A percentile compares a stretch with the other conserved stretches of the same genome.
Conservation (phyloP, 2,329 filamentous ascomycete species). For the Penicillium sp. region DNA sequence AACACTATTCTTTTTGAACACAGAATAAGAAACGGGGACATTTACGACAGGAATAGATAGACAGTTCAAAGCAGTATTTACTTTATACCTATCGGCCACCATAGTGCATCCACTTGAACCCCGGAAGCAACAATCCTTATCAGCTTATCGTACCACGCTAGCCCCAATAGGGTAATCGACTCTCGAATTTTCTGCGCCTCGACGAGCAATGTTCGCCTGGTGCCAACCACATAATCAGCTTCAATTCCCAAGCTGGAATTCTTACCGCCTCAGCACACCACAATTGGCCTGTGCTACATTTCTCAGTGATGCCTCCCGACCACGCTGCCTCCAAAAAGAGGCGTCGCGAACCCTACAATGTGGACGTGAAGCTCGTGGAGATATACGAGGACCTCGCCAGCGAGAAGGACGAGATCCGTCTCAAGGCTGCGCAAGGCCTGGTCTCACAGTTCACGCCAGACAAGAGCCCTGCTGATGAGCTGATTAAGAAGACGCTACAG, state of each 20-base stretch:
- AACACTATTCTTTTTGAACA: no score
- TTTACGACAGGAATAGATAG: no score
- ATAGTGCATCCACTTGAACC: no score
- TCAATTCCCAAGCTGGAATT: slow-evolving; percentile 8
- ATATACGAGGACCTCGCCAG: slow-evolving; percentile 51
- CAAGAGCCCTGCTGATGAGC: slow-evolving; percentile 40
- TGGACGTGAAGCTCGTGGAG: slow-evolving; percentile 48
- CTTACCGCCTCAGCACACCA: slow-evolving; percentile 1
- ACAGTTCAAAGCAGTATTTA: no score
- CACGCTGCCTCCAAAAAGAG: slow-evolving; percentile 36
- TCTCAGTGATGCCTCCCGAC: slow-evolving; percentile 30
- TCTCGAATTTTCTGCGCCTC: slow-evolving; percentile 20
- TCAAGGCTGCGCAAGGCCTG: slow-evolving; percentile 46
- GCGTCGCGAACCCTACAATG: slow-evolving; percentile 41
- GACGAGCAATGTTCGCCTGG: slow-evolving; percentile 14
- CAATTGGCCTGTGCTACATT: slow-evolving; percentile 1
- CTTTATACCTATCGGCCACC: no score
- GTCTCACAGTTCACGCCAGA: slow-evolving; percentile 46
- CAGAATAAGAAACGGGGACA: no score
- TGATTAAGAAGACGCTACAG: slow-evolving; percentile 47
- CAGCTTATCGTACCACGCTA: slow-evolving; percentile 24
- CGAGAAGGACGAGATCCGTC: slow-evolving; percentile 46
- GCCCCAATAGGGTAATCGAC: slow-evolving; percentile 16
- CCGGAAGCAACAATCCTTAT: no score
- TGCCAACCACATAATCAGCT: slow-evolving; percentile 15